These are phyloP conservation scores for Diaporthe sp. DNA, from an alignment of 2,329 filamentous ascomycete genomes.

Conservation along the genomic window DNA sequence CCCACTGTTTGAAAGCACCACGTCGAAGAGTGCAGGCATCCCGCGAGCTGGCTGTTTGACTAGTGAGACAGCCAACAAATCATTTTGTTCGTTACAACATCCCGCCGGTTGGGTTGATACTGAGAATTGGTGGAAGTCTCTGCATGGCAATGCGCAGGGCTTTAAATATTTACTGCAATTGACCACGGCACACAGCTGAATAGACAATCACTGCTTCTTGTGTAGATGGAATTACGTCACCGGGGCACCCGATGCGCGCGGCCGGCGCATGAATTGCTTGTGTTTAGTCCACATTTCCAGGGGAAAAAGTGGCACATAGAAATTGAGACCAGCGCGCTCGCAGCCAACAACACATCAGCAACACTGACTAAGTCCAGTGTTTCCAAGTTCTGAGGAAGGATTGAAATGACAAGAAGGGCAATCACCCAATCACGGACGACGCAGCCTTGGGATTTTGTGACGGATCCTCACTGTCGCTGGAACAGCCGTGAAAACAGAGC, in stretches of 20 bases:
- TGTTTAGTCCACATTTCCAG: slow-evolving; percentile 30
- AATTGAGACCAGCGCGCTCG: slow-evolving; percentile 32
- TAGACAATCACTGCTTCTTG: not conserved
- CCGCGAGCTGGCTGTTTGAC: too few species aligned
- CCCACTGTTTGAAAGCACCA: not conserved
- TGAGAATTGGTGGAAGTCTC: not conserved
- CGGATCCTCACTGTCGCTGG: not conserved
- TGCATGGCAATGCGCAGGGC: too few species aligned
- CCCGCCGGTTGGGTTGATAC: not conserved
- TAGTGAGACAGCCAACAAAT: not conserved
- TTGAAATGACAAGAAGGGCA: slow-evolving; percentile 1
- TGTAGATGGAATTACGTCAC: slow-evolving; percentile 6
- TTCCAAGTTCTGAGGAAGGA: not conserved
- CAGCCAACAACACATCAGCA: slow-evolving; percentile 25
- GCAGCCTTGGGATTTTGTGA: not conserved
- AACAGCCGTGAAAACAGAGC: not conserved
- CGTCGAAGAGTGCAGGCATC: too few species aligned
- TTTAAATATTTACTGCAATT: too few species aligned
- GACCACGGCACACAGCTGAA: too few species aligned
- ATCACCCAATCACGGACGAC: not conserved
- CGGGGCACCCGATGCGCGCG: not conserved
- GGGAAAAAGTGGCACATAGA: slow-evolving; percentile 33
- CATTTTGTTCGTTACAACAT: not conserved
- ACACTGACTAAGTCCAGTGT: not conserved
- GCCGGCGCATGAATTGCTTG: slow-evolving; percentile 17